Evolutionary conservation across 305 asterid genomes (phyloP).

Genomic region (Fraxinus dipetala): DNA sequence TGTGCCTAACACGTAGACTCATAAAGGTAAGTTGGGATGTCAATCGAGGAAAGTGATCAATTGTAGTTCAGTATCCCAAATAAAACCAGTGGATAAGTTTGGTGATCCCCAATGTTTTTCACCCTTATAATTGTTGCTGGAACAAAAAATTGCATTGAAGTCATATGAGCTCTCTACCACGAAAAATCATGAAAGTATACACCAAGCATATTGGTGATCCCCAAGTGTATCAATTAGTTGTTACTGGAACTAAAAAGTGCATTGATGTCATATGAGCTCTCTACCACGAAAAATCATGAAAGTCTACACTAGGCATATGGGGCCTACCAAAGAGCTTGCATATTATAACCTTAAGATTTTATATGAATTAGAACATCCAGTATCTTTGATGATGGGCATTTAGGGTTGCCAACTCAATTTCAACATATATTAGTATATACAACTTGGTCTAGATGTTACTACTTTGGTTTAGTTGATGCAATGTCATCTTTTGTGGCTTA

Average conservation of each 20-base stretch:
- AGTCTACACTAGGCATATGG: background rate
- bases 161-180: background rate
- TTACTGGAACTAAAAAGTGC: background rate
- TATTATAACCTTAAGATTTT: background rate
- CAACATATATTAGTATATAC: background rate
- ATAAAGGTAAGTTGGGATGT: background rate
- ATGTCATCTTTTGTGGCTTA: slow-evolving; percentile 10
- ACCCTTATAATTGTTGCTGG: background rate
- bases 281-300: background rate
- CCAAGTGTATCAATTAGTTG: background rate
- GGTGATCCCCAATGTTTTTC: background rate
- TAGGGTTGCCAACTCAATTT: background rate
- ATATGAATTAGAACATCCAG: background rate
- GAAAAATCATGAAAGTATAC: background rate
- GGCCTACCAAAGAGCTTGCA: background rate
- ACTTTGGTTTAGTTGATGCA: slow-evolving; percentile 9
- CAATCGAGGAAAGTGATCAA: background rate
- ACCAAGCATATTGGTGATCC: background rate
- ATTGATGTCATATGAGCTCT: background rate
- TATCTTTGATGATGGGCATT: slow-evolving; percentile 14
- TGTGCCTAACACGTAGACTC: background rate
- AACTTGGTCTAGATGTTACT: background rate
- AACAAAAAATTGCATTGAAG: background rate
- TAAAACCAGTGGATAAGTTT: background rate
- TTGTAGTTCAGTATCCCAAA: background rate